Percentiles rank a stretch among this genome's conserved stretches.
Evolutionary conservation across 257 asterid genomes (phyloP).

Genomic region (Solanum bulbocastanum): DNA sequence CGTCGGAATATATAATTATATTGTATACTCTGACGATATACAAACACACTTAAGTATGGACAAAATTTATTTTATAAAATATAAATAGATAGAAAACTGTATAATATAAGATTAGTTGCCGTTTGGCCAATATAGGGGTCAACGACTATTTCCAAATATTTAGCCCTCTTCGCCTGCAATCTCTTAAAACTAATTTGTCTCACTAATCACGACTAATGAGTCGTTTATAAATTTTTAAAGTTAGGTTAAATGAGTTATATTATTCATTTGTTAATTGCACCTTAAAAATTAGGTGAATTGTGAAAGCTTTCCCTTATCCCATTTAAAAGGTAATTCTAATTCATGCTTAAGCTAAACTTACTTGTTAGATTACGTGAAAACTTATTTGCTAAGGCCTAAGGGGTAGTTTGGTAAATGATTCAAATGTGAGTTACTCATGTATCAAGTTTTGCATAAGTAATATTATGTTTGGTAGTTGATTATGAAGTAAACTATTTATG

Average conservation of each 20-base stretch:
- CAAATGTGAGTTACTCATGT: no score
- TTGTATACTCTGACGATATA: neutral
- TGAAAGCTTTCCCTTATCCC: neutral
- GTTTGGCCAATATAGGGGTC: neutral
- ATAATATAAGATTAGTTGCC: neutral
- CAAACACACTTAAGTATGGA: neutral
- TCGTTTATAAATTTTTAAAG: neutral
- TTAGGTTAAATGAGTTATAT: neutral
- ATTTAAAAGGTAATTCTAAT: neutral
- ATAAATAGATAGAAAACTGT: neutral
- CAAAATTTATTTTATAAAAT: neutral
- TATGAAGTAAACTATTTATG: neutral
- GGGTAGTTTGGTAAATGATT: neutral
- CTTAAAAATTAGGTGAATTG: neutral
- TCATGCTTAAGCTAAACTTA: neutral
- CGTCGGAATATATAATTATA: neutral
- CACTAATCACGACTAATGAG: neutral
- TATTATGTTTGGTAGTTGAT: neutral
- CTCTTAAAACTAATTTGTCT: neutral
- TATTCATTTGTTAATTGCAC: neutral
- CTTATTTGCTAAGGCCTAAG: neutral
- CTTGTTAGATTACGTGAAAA: neutral
- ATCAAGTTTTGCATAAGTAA: neutral
- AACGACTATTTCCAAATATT: neutral
- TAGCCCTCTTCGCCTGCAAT: neutral